Evolutionary conservation across 73 alveolate genomes (phyloP).

Genomic region (Diophrys sp.): DNA sequence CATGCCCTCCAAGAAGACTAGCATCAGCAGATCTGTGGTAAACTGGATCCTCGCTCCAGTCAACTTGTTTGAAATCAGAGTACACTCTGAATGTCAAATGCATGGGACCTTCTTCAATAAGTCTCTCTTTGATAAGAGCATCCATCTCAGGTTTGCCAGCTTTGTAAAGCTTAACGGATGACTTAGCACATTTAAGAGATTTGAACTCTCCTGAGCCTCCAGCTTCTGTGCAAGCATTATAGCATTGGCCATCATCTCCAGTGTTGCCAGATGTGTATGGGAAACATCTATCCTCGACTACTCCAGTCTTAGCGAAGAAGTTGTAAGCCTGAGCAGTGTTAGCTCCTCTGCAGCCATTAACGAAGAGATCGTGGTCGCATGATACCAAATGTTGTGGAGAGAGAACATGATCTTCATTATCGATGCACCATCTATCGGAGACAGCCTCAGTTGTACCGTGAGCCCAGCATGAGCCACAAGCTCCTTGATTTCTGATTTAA

Average conservation of each 20-base stretch:
- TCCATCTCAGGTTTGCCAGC: not conserved
- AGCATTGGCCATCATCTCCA: not conserved
- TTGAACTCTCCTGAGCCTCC: not conserved
- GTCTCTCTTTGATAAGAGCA: not conserved
- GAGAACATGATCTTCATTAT: constrained; percentile 29
- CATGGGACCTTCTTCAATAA: constrained; percentile 35
- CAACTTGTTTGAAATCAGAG: constrained; percentile 64
- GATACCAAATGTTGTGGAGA: constrained; percentile 46
- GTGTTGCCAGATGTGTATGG: constrained; percentile 22
- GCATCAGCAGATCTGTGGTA: constrained; percentile 42
- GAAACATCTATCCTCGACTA: constrained; percentile 16
- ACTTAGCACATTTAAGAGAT: not conserved
- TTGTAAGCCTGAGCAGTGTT: constrained; percentile 11
- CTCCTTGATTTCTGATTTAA: constrained; percentile 53
- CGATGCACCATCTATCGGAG: constrained; percentile 72
- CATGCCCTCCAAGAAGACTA: constrained; percentile 48
- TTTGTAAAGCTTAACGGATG: not conserved
- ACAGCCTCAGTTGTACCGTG: constrained; percentile 70
- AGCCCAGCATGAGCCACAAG: constrained; percentile 92
- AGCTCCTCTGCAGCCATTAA: constrained; percentile 64
- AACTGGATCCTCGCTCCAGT: constrained; percentile 40
- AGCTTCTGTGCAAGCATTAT: not conserved
- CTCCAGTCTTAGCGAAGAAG: constrained; percentile 28
- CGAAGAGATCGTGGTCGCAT: constrained; percentile 31
- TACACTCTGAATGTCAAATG: constrained; percentile 53